Evolutionary conservation across 345 rosid genomes (phyloP), one percentile per base, ranked within the genome.

Genomic region (Camelina laxa): DNA sequence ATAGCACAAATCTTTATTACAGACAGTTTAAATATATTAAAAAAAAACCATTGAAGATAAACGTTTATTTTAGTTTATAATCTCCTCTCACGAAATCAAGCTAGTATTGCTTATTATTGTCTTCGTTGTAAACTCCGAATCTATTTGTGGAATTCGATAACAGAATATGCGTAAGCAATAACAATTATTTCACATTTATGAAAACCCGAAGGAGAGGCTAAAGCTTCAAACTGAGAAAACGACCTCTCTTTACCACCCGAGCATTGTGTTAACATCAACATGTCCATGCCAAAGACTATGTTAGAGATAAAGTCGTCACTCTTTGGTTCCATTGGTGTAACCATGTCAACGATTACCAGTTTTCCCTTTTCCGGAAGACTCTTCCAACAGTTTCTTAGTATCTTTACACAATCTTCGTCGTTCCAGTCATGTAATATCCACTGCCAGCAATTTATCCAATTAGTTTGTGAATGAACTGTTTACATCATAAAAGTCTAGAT

Each of bases 371-470:
- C 35, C 3, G 61, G 61, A 22, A 67, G 72, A 36, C 49, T 54
- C 49, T 36, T 67, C 72, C 61, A 67, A 14, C 61, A 38, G 38
- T 51, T 67, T 20, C 1, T 67, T 13, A 70, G 36, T 20, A 70
- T 57, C 45, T 47, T 59, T 0, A 45, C 11, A 19, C 66, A 59
- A 19, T 70, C 66, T 57, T 70, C 16, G 47, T 59, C 66, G 2
- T 22, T 44, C 66, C 74, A 70, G 39, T 59, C 66, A 45, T 33
- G 48, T 20, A 70, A 24, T 45, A 70, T 33, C 66, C 74, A 0
- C 74, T 58, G 38, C 50, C 22, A 22, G n/a, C 17, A 67, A 14
- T 38, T 7, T 11, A 48, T 65, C 13, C 16, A 27, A 7, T 31
- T 17, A 17, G 8, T 17, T 11, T 3, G 2, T 49, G 2, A 27